phyloP scores from a whole-genome alignment of 352 stramenopile species.

The Thalassiosira sp. region DNA sequence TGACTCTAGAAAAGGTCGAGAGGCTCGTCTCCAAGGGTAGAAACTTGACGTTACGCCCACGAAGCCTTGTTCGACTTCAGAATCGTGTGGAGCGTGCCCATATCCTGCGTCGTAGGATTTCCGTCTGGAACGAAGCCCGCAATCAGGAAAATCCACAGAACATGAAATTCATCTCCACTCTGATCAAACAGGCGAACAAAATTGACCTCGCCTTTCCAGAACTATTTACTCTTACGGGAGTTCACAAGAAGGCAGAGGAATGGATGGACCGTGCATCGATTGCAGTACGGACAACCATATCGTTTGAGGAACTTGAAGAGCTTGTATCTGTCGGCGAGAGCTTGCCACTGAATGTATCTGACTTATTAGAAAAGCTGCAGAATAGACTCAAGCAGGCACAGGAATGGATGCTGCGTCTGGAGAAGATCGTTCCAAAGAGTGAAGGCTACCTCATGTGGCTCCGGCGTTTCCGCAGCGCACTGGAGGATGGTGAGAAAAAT shows the following conservation, averaged over 20 bases:
- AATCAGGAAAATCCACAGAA: slow-evolving; percentile 58
- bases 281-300: slow-evolving; percentile 77
- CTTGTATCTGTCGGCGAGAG: slow-evolving; percentile 60
- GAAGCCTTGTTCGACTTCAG: slow-evolving; percentile 47
- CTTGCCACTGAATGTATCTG: slow-evolving; percentile 71
- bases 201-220: slow-evolving; percentile 67
- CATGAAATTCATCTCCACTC: slow-evolving; percentile 52
- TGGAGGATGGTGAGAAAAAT: slow-evolving; percentile 51
- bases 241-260: slow-evolving; percentile 60
- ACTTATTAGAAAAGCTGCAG: slow-evolving; percentile 74
- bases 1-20: slow-evolving; percentile 56
- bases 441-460: slow-evolving; percentile 61
- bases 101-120: slow-evolving; percentile 42
- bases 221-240: slow-evolving; percentile 51
- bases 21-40: slow-evolving; percentile 42
- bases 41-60: slow-evolving; percentile 47
- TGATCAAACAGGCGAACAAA: slow-evolving; percentile 73
- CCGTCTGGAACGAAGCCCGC: slow-evolving; percentile 56
- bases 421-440: slow-evolving; percentile 55
- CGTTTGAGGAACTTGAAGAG: slow-evolving; percentile 67
- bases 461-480: slow-evolving; percentile 46
- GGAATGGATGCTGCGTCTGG: slow-evolving; percentile 65
- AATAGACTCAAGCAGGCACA: slow-evolving; percentile 54
- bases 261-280: slow-evolving; percentile 78
- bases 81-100: slow-evolving; percentile 46